Evolutionary conservation across 2,329 filamentous ascomycete genomes (phyloP).

Genomic region (Gyromitra esculenta): DNA sequence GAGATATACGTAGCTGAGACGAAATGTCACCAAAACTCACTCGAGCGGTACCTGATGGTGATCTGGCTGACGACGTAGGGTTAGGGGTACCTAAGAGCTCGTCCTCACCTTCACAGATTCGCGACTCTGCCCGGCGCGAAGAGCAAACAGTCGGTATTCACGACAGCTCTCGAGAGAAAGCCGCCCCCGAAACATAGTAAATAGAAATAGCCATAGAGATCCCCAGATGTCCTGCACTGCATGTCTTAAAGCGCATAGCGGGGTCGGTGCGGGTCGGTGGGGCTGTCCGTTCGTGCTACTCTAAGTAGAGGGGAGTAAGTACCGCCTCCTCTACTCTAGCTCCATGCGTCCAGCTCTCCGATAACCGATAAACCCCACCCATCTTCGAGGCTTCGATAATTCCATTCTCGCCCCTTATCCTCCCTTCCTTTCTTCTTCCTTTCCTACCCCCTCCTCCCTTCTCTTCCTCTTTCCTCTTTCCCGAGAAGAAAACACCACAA

Average conservation of each 20-base stretch:
- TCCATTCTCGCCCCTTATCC: neutral
- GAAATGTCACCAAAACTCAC: neutral
- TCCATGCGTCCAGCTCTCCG: constrained; percentile 1
- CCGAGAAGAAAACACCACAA: too few relatives aligned
- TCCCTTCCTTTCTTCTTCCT: neutral
- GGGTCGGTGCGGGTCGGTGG: neutral
- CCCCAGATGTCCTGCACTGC: too few relatives aligned
- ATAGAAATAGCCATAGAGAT: too few relatives aligned
- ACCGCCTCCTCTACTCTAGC: neutral
- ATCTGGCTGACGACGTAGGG: neutral
- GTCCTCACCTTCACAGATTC: too few relatives aligned
- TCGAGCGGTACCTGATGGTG: neutral
- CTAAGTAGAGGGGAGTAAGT: neutral
- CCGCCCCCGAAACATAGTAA: too few relatives aligned
- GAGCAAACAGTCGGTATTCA: neutral
- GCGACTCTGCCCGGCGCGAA: too few relatives aligned
- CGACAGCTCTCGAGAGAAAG: too few relatives aligned
- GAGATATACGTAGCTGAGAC: neutral
- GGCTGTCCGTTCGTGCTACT: neutral
- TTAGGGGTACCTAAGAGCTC: neutral
- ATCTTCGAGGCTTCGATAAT: neutral
- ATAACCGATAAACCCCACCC: constrained; percentile 49
- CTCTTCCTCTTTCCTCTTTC: neutral
- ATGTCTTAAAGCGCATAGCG: neutral
- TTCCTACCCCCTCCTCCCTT: neutral